Conservation (phyloP, 495 filamentous ascomycete genomes). For the Alectoria sarmentosa region DNA sequence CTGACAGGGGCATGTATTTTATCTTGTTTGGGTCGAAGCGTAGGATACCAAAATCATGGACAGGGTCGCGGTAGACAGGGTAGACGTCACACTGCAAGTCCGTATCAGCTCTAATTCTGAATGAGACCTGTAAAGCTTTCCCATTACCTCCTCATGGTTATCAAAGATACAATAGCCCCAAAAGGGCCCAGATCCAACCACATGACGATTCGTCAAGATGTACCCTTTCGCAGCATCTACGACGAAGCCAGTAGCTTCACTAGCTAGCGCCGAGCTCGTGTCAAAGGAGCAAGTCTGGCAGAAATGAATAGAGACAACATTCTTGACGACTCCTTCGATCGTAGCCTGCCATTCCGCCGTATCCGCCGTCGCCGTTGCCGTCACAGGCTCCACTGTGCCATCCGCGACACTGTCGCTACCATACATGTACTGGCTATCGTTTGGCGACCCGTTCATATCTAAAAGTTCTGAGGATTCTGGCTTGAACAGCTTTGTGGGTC, state of each 20-base stretch:
- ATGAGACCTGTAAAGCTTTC: neutral
- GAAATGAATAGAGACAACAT: constrained; percentile 96
- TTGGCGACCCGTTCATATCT: constrained; percentile 41
- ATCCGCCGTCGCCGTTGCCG: constrained; percentile 61
- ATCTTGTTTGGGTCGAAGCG: constrained; percentile 92
- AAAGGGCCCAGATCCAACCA: constrained; percentile 94
- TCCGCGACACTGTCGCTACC: constrained; percentile 41
- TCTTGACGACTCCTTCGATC: constrained; percentile 86
- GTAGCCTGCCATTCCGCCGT: constrained; percentile 96
- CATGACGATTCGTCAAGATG: constrained; percentile 86
- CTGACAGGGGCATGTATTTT: constrained; percentile 86
- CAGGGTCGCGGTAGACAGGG: constrained; percentile 96
- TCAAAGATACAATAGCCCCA: constrained; percentile 98
- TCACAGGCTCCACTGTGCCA: constrained; percentile 38
- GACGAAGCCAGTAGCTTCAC: constrained; percentile 95
- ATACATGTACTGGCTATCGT: constrained; percentile 40
- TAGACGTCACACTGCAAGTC: constrained; percentile 85
- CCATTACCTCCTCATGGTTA: constrained; percentile 79
- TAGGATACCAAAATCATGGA: constrained; percentile 97
- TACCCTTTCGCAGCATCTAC: constrained; percentile 93
- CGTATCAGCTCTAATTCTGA: no score
- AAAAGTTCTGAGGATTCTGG: constrained; percentile 39
- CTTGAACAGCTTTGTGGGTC: constrained; percentile 51
- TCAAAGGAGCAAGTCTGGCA: constrained; percentile 98
- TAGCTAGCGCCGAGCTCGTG: constrained; percentile 85